Evolutionary conservation across 495 filamentous ascomycete genomes (phyloP).

Genomic region (Aspergillus heteromorphus): DNA sequence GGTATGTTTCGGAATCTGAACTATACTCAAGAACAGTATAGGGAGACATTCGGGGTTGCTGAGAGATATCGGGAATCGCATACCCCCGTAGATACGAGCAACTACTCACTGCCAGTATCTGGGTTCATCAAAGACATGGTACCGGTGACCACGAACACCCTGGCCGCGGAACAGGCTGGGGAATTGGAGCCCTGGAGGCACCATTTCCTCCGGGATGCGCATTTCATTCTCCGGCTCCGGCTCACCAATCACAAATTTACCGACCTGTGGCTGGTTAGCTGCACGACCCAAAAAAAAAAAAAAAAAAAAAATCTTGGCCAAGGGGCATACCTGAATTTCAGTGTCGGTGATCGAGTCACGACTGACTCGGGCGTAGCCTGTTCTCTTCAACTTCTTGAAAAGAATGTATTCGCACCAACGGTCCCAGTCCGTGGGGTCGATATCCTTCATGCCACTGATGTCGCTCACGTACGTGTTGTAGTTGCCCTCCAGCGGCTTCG

Average conservation of each 20-base stretch:
- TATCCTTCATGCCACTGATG: slow-evolving; percentile 85
- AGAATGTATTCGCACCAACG: slow-evolving; percentile 99
- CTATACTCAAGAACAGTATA: slow-evolving; percentile 3
- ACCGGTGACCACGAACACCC: slow-evolving; percentile 83
- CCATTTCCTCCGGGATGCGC: slow-evolving; percentile 58
- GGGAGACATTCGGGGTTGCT: background rate
- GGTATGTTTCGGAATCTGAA: background rate
- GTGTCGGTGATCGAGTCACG: slow-evolving; percentile 93
- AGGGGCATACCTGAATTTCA: slow-evolving; percentile 71
- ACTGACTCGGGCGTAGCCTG: slow-evolving; percentile 86
- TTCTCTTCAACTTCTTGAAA: slow-evolving; percentile 81
- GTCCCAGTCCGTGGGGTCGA: slow-evolving; percentile 92
- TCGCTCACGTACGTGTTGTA: slow-evolving; percentile 96
- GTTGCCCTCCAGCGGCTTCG: slow-evolving; percentile 83
- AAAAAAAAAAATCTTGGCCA: background rate
- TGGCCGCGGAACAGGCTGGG: slow-evolving; percentile 81
- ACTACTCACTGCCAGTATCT: slow-evolving; percentile 55
- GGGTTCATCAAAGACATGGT: slow-evolving; percentile 95
- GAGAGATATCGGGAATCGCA: background rate
- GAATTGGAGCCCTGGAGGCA: slow-evolving; percentile 74
- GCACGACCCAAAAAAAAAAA: slow-evolving; percentile 1
- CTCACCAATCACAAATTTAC: slow-evolving; percentile 86
- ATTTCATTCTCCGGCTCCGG: slow-evolving; percentile 54
- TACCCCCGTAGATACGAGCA: background rate
- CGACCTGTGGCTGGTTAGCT: slow-evolving; percentile 53